phyloP scores from a whole-genome alignment of 306 rosid species.

The Dryas octopetala region DNA sequence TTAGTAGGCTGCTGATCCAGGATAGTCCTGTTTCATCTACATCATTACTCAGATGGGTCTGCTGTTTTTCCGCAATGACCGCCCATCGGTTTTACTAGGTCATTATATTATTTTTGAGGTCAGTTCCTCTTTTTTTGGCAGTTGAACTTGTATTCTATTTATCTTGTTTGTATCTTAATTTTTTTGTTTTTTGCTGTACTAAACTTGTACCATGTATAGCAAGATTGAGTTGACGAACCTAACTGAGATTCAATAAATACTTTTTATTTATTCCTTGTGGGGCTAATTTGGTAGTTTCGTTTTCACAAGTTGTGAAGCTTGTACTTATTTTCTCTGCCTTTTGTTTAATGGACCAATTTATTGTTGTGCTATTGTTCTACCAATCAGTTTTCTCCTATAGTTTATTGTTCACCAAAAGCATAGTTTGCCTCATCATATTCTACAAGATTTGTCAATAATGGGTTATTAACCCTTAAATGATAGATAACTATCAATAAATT shows the following conservation, averaged over 20 bases:
- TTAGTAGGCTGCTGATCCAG: conserved; percentile 17
- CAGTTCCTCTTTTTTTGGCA: not conserved
- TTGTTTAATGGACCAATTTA: not conserved
- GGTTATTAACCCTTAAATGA: too few species aligned
- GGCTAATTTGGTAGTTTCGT: not conserved
- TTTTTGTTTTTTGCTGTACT: conserved; percentile 23
- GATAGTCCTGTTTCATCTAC: conserved; percentile 31
- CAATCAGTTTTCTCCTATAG: not conserved
- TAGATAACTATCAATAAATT: too few species aligned
- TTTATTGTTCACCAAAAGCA: not conserved
- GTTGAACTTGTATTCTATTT: conserved; percentile 23
- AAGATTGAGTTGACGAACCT: conserved; percentile 25
- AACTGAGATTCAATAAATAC: conserved; percentile 11
- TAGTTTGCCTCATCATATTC: not conserved
- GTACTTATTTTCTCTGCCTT: not conserved
- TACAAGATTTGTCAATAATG: not conserved
- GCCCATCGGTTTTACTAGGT: conserved; percentile 34
- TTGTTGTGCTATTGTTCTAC: not conserved
- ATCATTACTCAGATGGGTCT: conserved; percentile 29
- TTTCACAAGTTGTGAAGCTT: not conserved
- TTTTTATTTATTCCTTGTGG: conserved; percentile 5
- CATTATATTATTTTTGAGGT: conserved; percentile 33
- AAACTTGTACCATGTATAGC: conserved; percentile 25
- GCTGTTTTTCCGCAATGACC: conserved; percentile 26
- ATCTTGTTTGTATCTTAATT: conserved; percentile 40